Evolutionary conservation across 305 asterid genomes (phyloP).

Genomic region (Fraxinus dipetala): DNA sequence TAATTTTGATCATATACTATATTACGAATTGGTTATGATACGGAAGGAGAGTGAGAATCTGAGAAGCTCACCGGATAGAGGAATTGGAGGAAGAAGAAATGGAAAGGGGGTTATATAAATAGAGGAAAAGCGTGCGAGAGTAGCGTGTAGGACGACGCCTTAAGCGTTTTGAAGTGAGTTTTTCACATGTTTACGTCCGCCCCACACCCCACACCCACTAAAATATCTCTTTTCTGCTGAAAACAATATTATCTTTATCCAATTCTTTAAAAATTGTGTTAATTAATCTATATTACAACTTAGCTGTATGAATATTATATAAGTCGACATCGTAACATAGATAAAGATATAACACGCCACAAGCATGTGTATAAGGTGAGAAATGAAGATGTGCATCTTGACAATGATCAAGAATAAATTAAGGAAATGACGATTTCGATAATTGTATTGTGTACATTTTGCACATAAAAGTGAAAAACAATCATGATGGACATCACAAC

Average conservation of each 20-base stretch:
- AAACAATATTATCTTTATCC: neutral
- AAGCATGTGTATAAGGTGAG: neutral
- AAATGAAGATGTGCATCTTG: neutral
- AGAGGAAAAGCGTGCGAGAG: slow-evolving; percentile 47
- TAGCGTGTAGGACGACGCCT: slow-evolving; percentile 59
- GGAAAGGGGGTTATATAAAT: slow-evolving; percentile 1
- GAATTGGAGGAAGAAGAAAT: slow-evolving; percentile 2
- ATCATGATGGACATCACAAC: neutral
- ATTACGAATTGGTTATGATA: neutral
- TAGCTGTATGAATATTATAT: neutral
- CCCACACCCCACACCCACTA: neutral
- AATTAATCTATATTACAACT: neutral
- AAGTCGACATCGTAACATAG: neutral
- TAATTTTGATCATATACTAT: neutral
- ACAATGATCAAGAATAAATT: neutral
- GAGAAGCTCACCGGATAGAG: slow-evolving; percentile 18
- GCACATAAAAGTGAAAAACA: neutral
- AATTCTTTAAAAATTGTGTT: neutral
- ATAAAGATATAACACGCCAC: neutral
- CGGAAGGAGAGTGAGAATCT: neutral
- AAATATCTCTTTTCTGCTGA: slow-evolving; percentile 34
- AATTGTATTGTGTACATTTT: neutral
- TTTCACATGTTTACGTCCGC: slow-evolving; percentile 45
- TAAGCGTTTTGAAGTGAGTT: slow-evolving; percentile 51
- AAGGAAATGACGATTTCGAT: neutral